phyloP scores from a whole-genome alignment of 768 basidiomycete genomes.

The Gautieria morchelliformis region DNA sequence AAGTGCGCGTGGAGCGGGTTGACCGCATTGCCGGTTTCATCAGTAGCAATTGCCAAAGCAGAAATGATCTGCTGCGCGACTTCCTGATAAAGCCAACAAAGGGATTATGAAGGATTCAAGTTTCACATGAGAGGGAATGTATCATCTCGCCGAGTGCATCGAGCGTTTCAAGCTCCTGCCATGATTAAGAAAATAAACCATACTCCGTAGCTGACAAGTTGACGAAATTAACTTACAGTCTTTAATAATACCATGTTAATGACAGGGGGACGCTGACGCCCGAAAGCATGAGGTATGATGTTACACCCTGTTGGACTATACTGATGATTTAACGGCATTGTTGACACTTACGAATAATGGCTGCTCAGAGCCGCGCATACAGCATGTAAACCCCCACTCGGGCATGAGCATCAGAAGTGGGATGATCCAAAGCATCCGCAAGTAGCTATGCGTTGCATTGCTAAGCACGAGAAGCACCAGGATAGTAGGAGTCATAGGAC shows the following conservation, averaged over 20 bases:
- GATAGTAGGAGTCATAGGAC: too few relatives aligned
- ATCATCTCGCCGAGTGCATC: slow-evolving; percentile 61
- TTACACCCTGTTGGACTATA: slow-evolving; percentile 17
- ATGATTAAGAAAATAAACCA: background rate
- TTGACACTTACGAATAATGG: slow-evolving; percentile 39
- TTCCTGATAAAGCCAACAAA: slow-evolving; percentile 27
- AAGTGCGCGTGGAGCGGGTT: slow-evolving; percentile 52
- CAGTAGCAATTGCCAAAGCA: slow-evolving; percentile 24
- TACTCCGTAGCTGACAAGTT: background rate
- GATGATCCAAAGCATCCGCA: slow-evolving; percentile 43
- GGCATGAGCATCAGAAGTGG: slow-evolving; percentile 29
- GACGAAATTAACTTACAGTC: slow-evolving; percentile 22
- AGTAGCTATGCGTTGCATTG: slow-evolving; percentile 25
- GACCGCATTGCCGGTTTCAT: slow-evolving; percentile 37
- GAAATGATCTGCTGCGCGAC: slow-evolving; percentile 48
- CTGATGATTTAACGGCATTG: background rate
- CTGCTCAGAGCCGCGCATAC: slow-evolving; percentile 41
- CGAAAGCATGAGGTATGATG: slow-evolving; percentile 56
- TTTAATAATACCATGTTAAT: slow-evolving; percentile 35
- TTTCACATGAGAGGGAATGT: slow-evolving; percentile 1
- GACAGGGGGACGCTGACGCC: slow-evolving; percentile 34
- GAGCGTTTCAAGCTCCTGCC: slow-evolving; percentile 50
- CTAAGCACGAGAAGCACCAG: background rate
- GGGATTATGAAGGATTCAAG: background rate
- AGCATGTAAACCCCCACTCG: slow-evolving; percentile 25